These are phyloP conservation scores for Saksenaea oblongispora DNA, from an alignment of 371 early-diverging fungal species.

Conservation along the genomic window DNA sequence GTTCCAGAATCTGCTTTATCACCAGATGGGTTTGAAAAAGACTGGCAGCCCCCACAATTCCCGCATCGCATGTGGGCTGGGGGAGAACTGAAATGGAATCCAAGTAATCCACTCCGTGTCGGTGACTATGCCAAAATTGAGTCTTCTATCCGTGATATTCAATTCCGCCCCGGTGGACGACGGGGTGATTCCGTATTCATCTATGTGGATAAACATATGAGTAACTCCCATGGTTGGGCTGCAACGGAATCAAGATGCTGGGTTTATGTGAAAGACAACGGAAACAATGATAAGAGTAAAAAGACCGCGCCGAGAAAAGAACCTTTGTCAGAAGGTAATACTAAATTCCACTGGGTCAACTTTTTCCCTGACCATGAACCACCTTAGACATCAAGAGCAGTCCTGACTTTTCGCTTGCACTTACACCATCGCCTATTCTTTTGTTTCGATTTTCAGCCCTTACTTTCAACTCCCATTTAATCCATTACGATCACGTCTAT, in stretches of 20 bases:
- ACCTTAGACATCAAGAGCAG: not conserved
- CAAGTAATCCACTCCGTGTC: conserved; percentile 61
- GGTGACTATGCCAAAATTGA: conserved; percentile 59
- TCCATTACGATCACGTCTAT: conserved; percentile 79
- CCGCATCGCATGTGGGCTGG: conserved; percentile 83
- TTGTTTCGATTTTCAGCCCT: conserved; percentile 85
- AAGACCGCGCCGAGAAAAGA: not conserved
- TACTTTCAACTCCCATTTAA: conserved; percentile 81
- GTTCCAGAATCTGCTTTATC: conserved; percentile 65
- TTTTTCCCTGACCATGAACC: not conserved
- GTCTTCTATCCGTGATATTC: conserved; percentile 51
- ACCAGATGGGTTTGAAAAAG: conserved; percentile 73
- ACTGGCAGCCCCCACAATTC: conserved; percentile 71
- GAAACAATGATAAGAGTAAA: not conserved
- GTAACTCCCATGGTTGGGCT: conserved; percentile 63
- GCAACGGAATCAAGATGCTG: conserved; percentile 66
- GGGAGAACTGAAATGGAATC: conserved; percentile 64
- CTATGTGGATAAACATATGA: conserved; percentile 55
- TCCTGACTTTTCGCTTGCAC: conserved; percentile 55
- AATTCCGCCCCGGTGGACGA: conserved; percentile 48
- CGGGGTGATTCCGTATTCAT: conserved; percentile 68
- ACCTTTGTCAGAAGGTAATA: not conserved
- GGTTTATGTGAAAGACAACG: conserved; percentile 58
- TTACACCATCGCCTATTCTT: conserved; percentile 65
- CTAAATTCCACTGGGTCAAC: not conserved